Evolutionary conservation across 306 rosid genomes (phyloP), one percentile per base, ranked within the genome.

Genomic region (Castanopsis chinensis): DNA sequence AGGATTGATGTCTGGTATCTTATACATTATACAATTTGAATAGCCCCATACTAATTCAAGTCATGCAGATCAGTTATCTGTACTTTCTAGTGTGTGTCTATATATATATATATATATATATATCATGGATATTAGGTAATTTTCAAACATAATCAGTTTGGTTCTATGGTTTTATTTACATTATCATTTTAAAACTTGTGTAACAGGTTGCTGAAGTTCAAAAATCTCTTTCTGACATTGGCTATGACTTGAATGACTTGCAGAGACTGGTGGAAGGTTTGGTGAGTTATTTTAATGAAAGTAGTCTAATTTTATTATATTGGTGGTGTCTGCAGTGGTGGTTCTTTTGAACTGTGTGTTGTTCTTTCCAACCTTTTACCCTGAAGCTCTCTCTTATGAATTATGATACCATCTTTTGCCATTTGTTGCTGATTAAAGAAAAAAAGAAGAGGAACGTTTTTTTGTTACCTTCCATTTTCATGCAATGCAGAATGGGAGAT

Each of bases 161-260:
- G 4, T 19, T 19, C 7, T 7, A 35, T 35, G 6, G 6, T 30
- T 28, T 78, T n/a, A 21, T 51, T 6, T 64, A 3, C 75, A 17
- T 56, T 27, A 21, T 67, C 52, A 5, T 71, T 60, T 78, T 82
- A 69, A 49, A 76, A 75, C 76, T 69, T 77, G 67, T 87, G 72
- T 69, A 69, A 76, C 93, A 96, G 99, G 98, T 93, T 81, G 60
- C 87, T 69, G 93, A 86, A 72, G 97, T 92, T 82, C 90, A 89
- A 81, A 78, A 71, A 63, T 81, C 92, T 69, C 85, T 93, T 59
- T 58, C 87, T 78, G 77, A 72, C 69, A 81, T 91, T 53, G 94
- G 85, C 71, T 85, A 72, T 65, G 93, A 88, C 83, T 79, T 96
- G 89, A 81, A 83, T 63, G 25, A 69, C 49, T 77, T 96, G 89